phyloP scores from a whole-genome alignment of 2,329 filamentous ascomycete genomes.

The Diaporthe sp. region DNA sequence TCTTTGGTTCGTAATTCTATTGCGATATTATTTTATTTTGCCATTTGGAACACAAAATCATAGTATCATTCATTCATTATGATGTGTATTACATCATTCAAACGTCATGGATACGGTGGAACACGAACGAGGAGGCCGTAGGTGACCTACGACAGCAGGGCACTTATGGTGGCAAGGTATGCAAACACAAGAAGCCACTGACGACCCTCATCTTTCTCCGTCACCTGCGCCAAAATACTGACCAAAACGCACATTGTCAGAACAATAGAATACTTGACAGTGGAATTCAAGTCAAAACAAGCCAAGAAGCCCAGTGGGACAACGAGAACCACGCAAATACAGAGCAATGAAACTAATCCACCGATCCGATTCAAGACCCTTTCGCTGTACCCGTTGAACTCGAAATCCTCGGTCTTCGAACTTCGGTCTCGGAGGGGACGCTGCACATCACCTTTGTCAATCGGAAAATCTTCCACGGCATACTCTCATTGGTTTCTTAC shows the following conservation, averaged over 20 bases:
- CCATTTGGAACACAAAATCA: neutral
- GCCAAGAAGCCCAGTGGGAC: slow-evolving; percentile 1
- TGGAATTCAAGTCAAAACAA: neutral
- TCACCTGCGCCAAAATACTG: neutral
- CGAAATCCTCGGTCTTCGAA: neutral
- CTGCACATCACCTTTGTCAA: neutral
- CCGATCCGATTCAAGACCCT: neutral
- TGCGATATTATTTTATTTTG: neutral
- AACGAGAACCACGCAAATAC: neutral
- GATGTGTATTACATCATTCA: too few relatives aligned
- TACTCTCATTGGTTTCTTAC: neutral
- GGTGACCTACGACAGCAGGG: neutral
- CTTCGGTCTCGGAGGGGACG: neutral
- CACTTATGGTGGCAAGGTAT: slow-evolving; percentile 7
- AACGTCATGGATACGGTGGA: neutral
- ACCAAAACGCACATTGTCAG: neutral
- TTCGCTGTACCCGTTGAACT: neutral
- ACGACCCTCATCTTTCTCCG: neutral
- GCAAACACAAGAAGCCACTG: slow-evolving; percentile 9
- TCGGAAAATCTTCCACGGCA: neutral
- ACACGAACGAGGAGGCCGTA: too few relatives aligned
- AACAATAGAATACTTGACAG: neutral
- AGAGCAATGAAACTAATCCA: neutral
- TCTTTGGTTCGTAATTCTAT: neutral
- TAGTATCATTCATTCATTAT: neutral